Conservation (phyloP, 139 green algal genomes). For the Chlorella ohadii region DNA sequence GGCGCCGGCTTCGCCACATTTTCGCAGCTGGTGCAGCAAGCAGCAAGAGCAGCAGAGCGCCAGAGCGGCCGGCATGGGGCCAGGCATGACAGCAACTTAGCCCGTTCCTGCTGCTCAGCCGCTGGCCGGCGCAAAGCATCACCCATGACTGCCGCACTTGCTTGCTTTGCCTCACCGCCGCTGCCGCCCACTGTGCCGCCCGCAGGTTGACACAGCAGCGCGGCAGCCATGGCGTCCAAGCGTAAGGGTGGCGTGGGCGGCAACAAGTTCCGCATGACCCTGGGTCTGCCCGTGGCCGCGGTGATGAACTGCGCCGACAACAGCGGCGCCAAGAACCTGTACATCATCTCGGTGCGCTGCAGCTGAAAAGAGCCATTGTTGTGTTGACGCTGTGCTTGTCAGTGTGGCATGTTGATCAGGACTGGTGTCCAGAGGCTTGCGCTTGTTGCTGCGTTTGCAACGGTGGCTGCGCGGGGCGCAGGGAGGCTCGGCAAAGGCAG, state of each 20-base stretch:
- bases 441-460: too few species aligned
- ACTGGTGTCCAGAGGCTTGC: too few species aligned
- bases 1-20: too few species aligned
- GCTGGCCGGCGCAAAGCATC: not conserved
- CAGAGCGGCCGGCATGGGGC: not conserved
- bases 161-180: not conserved
- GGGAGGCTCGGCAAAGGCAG: too few species aligned
- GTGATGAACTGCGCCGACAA: conserved; percentile 99
- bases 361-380: too few species aligned
- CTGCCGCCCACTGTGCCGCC: not conserved
- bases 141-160: not conserved
- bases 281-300: conserved; percentile 95
- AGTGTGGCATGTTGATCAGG: too few species aligned
- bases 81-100: not conserved
- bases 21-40: not conserved
- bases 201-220: conserved; percentile 24
- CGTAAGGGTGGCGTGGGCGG: conserved; percentile 80
- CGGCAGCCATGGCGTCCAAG: conserved; percentile 60
- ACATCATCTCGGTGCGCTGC: conserved; percentile 90
- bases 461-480: too few species aligned
- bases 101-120: too few species aligned
- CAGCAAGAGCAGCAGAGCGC: not conserved
- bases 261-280: conserved; percentile 99
- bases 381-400: too few species aligned
- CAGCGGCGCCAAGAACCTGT: conserved; percentile 97